These are phyloP conservation scores for Tephrocybe sp. DNA, from an alignment of 768 basidiomycete species.

Conservation along the genomic window DNA sequence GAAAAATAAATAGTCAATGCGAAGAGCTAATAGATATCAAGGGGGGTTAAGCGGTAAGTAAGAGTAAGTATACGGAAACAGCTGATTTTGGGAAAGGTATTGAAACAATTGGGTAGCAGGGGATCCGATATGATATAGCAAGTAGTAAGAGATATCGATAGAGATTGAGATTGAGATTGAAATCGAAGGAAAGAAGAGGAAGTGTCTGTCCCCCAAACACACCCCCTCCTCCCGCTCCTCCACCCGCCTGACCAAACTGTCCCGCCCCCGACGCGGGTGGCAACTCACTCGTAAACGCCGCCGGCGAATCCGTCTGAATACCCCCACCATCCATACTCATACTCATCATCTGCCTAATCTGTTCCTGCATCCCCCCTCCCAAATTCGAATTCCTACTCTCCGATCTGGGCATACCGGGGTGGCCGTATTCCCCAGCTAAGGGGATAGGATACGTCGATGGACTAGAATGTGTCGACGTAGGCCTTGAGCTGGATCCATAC, in stretches of 20 bases:
- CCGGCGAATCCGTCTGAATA: conserved; percentile 37
- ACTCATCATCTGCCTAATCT: conserved; percentile 44
- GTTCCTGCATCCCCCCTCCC: conserved; percentile 37
- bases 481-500: conserved; percentile 34
- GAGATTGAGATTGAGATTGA: too few species aligned
- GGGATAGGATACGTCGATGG: conserved; percentile 40
- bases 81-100: too few species aligned
- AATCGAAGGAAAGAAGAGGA: too few species aligned
- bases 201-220: too few species aligned
- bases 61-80: too few species aligned
- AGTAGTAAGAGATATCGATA: too few species aligned
- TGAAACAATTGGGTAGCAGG: too few species aligned
- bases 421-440: conserved; percentile 31
- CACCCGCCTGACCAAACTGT: conserved; percentile 23
- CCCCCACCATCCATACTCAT: conserved; percentile 29
- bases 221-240: not conserved
- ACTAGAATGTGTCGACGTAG: conserved; percentile 44
- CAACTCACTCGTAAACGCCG: conserved; percentile 34
- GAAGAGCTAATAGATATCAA: conserved; percentile 5
- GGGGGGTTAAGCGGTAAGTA: not conserved
- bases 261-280: too few species aligned
- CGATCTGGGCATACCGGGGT: conserved; percentile 26
- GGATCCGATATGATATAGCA: too few species aligned
- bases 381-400: conserved; percentile 41
- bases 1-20: conserved; percentile 4